Base-by-base conservation (phyloP, 176 grass and related monocot species). In the Otatea glauca region DNA sequence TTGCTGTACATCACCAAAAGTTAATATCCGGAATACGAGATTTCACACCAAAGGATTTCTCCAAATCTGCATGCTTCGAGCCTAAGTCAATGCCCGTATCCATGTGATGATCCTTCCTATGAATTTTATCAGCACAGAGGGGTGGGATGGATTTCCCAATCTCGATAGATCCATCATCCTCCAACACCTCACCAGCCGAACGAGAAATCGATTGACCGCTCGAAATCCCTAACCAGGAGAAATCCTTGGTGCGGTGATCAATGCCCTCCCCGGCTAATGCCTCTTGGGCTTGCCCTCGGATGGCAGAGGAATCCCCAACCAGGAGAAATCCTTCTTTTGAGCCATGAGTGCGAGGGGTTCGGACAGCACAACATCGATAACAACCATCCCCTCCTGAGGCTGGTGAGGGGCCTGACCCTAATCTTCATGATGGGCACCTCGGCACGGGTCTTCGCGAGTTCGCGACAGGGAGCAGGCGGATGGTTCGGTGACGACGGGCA, bases 291-390 rank as follows among this genome's bases (percentile, higher is more conserved):
- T 65, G 61, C 55, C 74, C 83, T 89, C 91, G 15, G 93, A 89
- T 16, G 92, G 87, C 8, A 77, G 0, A 37, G 96, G 96, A 49
- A 96, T 92, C 44, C 96, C 96, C 13, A 98, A 79, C 96, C 96
- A 98, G 0, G 96, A 98, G 87, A 96, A 98, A 76, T 98, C 93
- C 79, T 90, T 94, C 65, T 51, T 94, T 74, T 98, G 96, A 20
- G 96, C 90, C 42, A 98, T 91, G 49, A 96, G 71, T 29, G 65
- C 83, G 20, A 89, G 91, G 65, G 96, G 96, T 65, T 91, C 89
- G 58, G 89, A 94, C 43, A 96, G 79, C 75, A 96, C 71, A 17
- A 93, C 96, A 81, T 98, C 94, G 25, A 98, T 61, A 73, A 98
- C 93, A 81, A 98, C 86, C 77, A 56, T 94, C 96, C 96, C 15